Base-by-base conservation (phyloP, 2,329 filamentous ascomycete species). In the Pyricularia sp. region DNA sequence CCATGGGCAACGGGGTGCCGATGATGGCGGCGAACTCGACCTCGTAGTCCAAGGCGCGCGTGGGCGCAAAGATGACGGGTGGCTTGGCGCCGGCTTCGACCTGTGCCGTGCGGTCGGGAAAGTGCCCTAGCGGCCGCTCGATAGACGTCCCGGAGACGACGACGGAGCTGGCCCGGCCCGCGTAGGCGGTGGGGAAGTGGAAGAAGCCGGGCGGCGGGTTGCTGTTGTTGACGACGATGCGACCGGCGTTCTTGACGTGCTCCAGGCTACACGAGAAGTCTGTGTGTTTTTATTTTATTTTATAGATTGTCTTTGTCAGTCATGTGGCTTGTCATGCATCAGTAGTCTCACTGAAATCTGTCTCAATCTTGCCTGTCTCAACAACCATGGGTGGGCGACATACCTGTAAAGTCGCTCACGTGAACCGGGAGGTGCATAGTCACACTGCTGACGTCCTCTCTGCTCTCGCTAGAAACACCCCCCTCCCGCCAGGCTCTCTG, bases 261-360 rank as follows among this genome's bases (percentile, higher is more conserved):
- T 83, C 78, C 5, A 78, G 74, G 0, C 79, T 82, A 64, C 79
- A 82, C 2, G 78, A 82, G 71, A 84, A 85, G 70, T 86, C 85
- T 57, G 77, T 16, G 33, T 16, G 3, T 49, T 49, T 13, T 35
- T 31, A 31, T 31, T 31, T 31, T 31, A 8, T 31, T 35, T 35
- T 35, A 31, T 12, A 33, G 8, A 44, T 49, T n/a, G 7, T 49
- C 40, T 7, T 19, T 49, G 40, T 49, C 16, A 49, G 40, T 49
- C 40, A 49, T 49, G 40, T 49, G 40, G 16, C 19, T 8, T 49
- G 40, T 49, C 2, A 19, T 49, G 7, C 35, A 44, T 44, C 13
- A 44, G 16, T 1, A 19, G 40, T 49, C 19, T 49, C 40, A 49
- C 19, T 49, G 40, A 49, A 8, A n/a, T 49, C 2, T 49, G 16